Percentiles rank a stretch among this genome's conserved stretches.
Evolutionary conservation across 345 rosid genomes (phyloP).

Genomic region (Raphanus raphanistrum): DNA sequence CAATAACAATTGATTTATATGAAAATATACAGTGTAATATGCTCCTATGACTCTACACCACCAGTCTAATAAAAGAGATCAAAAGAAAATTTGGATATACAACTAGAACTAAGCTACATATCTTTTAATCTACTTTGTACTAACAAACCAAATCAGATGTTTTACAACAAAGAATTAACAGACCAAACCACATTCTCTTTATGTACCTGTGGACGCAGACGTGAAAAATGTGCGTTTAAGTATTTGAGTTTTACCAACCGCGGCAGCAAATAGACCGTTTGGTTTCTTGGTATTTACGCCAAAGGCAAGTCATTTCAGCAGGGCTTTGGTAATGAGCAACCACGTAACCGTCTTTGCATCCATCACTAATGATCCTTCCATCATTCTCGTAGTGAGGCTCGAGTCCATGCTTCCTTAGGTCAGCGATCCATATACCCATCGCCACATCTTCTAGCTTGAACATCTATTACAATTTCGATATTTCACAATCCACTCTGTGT

Average conservation of each 20-base stretch:
- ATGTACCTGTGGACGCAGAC: conserved; percentile 16
- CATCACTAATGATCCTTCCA: conserved; percentile 63
- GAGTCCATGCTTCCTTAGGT: conserved; percentile 66
- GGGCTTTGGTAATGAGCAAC: conserved; percentile 98
- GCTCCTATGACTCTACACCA: not conserved
- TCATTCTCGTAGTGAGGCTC: conserved; percentile 68
- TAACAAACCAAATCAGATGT: conserved; percentile 9
- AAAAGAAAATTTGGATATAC: not conserved
- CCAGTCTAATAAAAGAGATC: not conserved
- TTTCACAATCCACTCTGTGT: not conserved
- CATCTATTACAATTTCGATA: conserved; percentile 53
- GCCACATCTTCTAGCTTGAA: conserved; percentile 98
- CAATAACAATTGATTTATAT: conserved; percentile 1
- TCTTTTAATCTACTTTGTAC: conserved; percentile 12
- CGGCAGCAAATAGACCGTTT: conserved; percentile 75
- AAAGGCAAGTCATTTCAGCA: conserved; percentile 83
- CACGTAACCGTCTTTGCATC: conserved; percentile 83
- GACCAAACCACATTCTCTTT: not conserved
- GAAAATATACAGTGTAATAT: not conserved
- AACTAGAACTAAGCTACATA: conserved; percentile 2
- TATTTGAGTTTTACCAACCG: conserved; percentile 38
- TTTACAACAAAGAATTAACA: conserved; percentile 7
- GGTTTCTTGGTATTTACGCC: conserved; percentile 85
- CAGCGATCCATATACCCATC: conserved; percentile 94
- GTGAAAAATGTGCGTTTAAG: not conserved